Conservation (phyloP, 2,329 filamentous ascomycete species). For the Fusarium sp. region DNA sequence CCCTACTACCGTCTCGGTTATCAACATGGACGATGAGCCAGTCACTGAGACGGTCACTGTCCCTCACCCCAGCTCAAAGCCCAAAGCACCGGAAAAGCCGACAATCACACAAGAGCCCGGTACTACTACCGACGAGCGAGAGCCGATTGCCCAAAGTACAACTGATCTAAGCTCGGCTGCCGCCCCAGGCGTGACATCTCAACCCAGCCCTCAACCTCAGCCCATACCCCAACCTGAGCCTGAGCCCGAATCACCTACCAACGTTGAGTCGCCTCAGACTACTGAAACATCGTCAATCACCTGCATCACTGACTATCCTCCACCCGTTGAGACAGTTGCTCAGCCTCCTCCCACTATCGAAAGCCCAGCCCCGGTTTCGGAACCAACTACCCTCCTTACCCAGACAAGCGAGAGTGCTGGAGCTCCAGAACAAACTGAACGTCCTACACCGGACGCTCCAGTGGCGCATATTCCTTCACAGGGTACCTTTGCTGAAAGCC, state of each 20-base stretch:
- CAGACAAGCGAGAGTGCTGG: conserved; percentile 5
- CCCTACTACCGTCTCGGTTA: conserved; percentile 47
- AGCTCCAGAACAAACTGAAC: background rate
- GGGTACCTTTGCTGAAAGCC: conserved; percentile 10
- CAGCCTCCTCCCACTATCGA: background rate
- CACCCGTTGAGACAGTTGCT: conserved; percentile 10
- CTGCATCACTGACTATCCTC: background rate
- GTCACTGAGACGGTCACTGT: conserved; percentile 43
- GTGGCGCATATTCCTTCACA: background rate
- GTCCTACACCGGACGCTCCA: conserved; percentile 2
- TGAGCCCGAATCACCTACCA: conserved; percentile 13
- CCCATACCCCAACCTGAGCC: conserved; percentile 14
- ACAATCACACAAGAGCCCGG: background rate
- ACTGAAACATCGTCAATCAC: background rate
- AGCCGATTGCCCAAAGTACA: conserved; percentile 2
- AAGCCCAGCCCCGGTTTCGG: background rate
- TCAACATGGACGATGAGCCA: conserved; percentile 40
- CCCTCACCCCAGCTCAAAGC: conserved; percentile 16
- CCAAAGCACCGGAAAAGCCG: conserved; percentile 11
- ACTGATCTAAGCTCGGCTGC: conserved; percentile 10
- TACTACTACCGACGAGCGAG: background rate
- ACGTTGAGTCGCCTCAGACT: background rate
- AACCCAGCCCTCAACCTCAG: conserved; percentile 8
- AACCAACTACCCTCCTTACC: conserved; percentile 17
- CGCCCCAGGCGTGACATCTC: conserved; percentile 6